Percentiles rank a stretch among this genome's conserved stretches.
Conservation (phyloP, 192 early-diverging fungal genomes). For the Backusella mclennaniae region DNA sequence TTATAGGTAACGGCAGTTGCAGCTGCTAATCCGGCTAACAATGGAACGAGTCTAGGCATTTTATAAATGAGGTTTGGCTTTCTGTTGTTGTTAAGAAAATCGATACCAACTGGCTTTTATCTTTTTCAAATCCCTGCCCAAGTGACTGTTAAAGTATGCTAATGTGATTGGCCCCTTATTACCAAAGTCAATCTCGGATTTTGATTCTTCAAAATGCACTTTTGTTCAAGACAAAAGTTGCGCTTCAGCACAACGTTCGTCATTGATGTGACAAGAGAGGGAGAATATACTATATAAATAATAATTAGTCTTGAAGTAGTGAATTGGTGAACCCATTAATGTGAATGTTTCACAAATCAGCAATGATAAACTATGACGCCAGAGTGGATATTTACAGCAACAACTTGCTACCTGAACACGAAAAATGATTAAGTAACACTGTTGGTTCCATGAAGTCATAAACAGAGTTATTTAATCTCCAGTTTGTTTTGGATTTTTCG, state of each 20-base stretch:
- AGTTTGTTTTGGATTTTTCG: background rate
- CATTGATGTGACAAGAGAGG: background rate
- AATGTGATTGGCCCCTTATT: background rate
- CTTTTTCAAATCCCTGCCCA: background rate
- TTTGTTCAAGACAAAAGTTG: background rate
- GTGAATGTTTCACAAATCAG: background rate
- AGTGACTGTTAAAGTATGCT: background rate
- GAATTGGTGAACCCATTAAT: background rate
- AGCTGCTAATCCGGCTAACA: slow-evolving; percentile 9
- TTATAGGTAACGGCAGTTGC: slow-evolving; percentile 8
- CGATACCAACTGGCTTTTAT: background rate
- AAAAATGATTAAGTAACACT: background rate
- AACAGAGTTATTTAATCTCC: background rate
- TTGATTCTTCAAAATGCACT: background rate
- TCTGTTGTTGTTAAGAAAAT: background rate
- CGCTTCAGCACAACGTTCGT: background rate
- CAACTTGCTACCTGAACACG: background rate
- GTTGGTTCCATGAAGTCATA: background rate
- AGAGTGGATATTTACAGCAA: background rate
- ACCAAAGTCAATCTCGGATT: background rate
- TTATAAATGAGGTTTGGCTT: background rate
- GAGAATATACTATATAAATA: background rate
- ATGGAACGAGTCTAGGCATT: slow-evolving; percentile 13
- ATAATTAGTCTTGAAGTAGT: background rate
- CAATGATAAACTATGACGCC: slow-evolving; percentile 2